These are phyloP conservation scores for Trametes sanguinea DNA, from an alignment of 768 basidiomycete species.

Conservation along the genomic window DNA sequence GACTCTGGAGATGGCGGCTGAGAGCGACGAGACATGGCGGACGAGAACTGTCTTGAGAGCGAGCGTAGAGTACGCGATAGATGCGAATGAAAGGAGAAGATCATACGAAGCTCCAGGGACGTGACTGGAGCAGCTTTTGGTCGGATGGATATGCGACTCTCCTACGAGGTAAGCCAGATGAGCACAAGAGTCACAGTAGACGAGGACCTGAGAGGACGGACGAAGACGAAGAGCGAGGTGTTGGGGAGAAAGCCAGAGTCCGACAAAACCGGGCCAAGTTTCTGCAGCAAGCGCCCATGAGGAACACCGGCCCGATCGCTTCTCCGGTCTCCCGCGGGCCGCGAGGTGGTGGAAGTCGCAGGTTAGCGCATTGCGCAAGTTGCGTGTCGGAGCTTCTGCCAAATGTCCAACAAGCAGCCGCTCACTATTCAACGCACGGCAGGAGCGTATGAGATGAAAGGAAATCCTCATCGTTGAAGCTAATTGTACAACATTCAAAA, in stretches of 20 bases:
- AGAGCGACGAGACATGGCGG: constrained; percentile 54
- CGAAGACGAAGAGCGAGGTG: not conserved
- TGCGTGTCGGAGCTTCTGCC: too few relatives aligned
- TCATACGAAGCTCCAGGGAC: not conserved
- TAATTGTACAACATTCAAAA: not conserved
- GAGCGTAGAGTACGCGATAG: constrained; percentile 2
- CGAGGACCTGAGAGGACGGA: not conserved
- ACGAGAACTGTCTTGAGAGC: not conserved
- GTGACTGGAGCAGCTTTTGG: not conserved
- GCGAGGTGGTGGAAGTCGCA: too few relatives aligned
- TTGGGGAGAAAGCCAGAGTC: not conserved
- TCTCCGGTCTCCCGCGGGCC: too few relatives aligned
- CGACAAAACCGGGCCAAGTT: constrained; percentile 2
- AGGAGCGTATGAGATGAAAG: not conserved
- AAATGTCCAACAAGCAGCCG: too few relatives aligned
- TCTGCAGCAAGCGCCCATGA: not conserved
- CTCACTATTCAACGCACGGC: too few relatives aligned
- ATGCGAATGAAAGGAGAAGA: not conserved
- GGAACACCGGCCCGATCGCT: too few relatives aligned
- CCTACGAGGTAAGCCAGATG: too few relatives aligned
- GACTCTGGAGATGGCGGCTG: constrained; percentile 51
- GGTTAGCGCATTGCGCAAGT: too few relatives aligned
- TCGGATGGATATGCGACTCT: not conserved
- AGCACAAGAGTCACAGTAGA: too few relatives aligned
- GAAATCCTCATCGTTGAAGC: too few relatives aligned